A percentile compares a stretch with the other conserved stretches of the same genome.
These are phyloP conservation scores for Boletus fagicola DNA, from an alignment of 768 basidiomycete species.

Conservation along the genomic window DNA sequence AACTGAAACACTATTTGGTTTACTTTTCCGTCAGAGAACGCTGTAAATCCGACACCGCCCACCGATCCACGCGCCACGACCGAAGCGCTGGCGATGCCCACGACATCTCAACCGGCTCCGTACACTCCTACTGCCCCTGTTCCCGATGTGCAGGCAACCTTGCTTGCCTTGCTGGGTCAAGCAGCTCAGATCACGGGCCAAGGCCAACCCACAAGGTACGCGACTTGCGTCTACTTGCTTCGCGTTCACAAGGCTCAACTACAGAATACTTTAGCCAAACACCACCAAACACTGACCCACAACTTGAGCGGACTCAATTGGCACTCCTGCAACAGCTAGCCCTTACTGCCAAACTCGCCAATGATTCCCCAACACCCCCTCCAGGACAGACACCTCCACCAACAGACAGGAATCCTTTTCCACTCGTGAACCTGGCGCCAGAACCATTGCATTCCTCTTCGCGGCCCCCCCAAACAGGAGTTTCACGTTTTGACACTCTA, in stretches of 20 bases:
- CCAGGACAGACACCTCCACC: conserved; percentile 30
- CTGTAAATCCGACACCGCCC: conserved; percentile 37
- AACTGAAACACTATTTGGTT: conserved; percentile 60
- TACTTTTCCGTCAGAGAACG: conserved; percentile 60
- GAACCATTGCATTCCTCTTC: conserved; percentile 23
- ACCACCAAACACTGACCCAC: conserved; percentile 51
- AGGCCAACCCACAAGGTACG: conserved; percentile 39
- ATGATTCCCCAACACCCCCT: conserved; percentile 27
- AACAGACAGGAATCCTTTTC: conserved; percentile 10
- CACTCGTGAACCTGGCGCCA: neutral
- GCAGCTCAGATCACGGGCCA: conserved; percentile 49
- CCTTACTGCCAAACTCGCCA: conserved; percentile 50
- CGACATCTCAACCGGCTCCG: conserved; percentile 28
- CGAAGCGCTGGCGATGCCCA: conserved; percentile 29
- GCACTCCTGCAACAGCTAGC: conserved; percentile 77
- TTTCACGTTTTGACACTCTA: conserved; percentile 33
- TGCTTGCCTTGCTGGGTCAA: conserved; percentile 69
- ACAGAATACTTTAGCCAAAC: conserved; percentile 50
- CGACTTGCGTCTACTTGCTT: neutral
- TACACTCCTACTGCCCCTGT: conserved; percentile 26
- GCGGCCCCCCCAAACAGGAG: neutral
- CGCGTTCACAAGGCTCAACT: conserved; percentile 3
- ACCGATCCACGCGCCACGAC: conserved; percentile 41
- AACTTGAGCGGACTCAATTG: conserved; percentile 55
- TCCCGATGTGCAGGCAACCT: conserved; percentile 53